A percentile compares a stretch with the other conserved stretches of the same genome.
These are phyloP conservation scores for Capsicum baccatum DNA, from an alignment of 257 asterid genomes.

Conservation along the genomic window DNA sequence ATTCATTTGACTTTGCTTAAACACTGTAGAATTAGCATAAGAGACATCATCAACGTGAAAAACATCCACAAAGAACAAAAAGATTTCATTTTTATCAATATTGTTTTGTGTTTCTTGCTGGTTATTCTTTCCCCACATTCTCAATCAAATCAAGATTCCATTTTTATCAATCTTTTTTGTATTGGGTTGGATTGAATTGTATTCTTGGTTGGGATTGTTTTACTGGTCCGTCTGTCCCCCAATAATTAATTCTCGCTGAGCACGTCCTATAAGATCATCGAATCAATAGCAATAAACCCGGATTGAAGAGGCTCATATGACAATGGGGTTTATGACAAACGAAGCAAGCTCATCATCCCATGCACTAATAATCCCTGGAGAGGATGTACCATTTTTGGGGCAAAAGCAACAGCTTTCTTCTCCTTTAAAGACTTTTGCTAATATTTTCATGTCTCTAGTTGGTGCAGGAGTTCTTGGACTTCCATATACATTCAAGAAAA, in stretches of 20 bases:
- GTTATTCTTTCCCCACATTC: background rate
- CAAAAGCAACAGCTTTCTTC: slow-evolving; percentile 26
- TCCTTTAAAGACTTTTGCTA: slow-evolving; percentile 31
- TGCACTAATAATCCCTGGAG: slow-evolving; percentile 53
- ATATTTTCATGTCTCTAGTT: slow-evolving; percentile 35
- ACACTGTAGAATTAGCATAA: no score
- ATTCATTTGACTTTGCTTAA: no score
- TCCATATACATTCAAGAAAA: slow-evolving; percentile 34
- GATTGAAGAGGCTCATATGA: no score
- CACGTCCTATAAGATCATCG: no score
- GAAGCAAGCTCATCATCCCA: slow-evolving; percentile 60
- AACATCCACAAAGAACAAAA: background rate
- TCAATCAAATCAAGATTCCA: background rate
- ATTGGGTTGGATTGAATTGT: background rate
- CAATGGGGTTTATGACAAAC: slow-evolving; percentile 32
- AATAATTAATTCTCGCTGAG: no score
- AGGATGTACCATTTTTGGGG: slow-evolving; percentile 64
- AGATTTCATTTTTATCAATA: background rate
- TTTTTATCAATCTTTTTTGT: background rate
- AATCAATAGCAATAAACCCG: no score
- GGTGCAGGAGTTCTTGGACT: slow-evolving; percentile 39
- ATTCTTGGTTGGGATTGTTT: slow-evolving; percentile 17
- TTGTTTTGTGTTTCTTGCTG: background rate
- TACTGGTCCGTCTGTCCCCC: no score
- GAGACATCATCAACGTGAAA: no score